These are phyloP conservation scores for Boletus austroedulis DNA, from an alignment of 1,284 basidiomycete genomes.

Conservation along the genomic window DNA sequence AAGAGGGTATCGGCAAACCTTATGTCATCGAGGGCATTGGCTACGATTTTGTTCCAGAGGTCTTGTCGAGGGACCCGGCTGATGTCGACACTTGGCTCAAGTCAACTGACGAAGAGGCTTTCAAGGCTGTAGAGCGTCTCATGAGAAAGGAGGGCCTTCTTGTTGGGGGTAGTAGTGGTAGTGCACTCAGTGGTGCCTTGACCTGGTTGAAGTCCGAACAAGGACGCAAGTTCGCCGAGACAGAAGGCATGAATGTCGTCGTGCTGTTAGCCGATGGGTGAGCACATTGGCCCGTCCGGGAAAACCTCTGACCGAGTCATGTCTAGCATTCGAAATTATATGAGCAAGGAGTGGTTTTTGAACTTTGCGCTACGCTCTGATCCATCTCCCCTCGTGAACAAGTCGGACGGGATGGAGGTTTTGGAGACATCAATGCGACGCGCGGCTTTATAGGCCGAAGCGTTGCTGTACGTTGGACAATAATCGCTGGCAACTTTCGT, in stretches of 20 bases:
- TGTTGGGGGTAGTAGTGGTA: slow-evolving; percentile 90
- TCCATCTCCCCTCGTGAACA: slow-evolving; percentile 49
- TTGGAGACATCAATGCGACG: slow-evolving; percentile 7
- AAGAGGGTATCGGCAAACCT: slow-evolving; percentile 46
- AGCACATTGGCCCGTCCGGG: slow-evolving; percentile 26
- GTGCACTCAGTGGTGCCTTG: slow-evolving; percentile 76
- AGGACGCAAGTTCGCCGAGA: slow-evolving; percentile 67
- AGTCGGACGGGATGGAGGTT: not conserved
- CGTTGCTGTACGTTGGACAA: too few relatives aligned
- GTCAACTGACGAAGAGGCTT: slow-evolving; percentile 79
- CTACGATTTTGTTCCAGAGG: slow-evolving; percentile 88
- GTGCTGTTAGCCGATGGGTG: slow-evolving; percentile 88
- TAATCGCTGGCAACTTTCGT: too few relatives aligned
- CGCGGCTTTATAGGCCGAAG: slow-evolving; percentile 7
- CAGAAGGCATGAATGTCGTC: slow-evolving; percentile 82
- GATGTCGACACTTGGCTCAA: slow-evolving; percentile 83
- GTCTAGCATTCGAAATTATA: slow-evolving; percentile 87
- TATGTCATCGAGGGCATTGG: slow-evolving; percentile 96
- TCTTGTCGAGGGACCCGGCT: slow-evolving; percentile 56
- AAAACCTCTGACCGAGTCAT: not conserved
- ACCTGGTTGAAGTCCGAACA: slow-evolving; percentile 71
- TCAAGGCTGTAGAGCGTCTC: slow-evolving; percentile 70
- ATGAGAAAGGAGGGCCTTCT: slow-evolving; percentile 88
- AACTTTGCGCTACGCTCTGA: slow-evolving; percentile 58
- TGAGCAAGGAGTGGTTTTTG: slow-evolving; percentile 89